These are phyloP conservation scores for Ocimum tenuiflorum DNA, from an alignment of 257 asterid species.

Conservation along the genomic window DNA sequence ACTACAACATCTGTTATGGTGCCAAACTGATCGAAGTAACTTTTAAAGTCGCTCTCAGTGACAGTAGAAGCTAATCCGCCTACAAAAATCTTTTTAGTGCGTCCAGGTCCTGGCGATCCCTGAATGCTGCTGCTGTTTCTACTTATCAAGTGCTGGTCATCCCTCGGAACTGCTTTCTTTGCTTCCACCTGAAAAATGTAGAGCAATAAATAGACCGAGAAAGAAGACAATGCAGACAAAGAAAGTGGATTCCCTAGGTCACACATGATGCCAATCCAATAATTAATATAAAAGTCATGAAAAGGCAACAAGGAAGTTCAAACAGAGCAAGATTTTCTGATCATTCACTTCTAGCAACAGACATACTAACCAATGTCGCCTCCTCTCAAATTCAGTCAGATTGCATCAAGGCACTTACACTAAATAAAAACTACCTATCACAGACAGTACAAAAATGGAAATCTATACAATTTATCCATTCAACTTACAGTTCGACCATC, in stretches of 20 bases:
- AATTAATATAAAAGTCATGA: background rate
- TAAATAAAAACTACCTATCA: background rate
- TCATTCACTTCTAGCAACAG: too few relatives aligned
- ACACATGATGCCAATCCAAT: background rate
- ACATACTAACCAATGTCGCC: background rate
- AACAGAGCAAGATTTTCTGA: background rate
- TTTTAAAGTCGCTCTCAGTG: conserved; percentile 73
- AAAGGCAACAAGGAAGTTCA: background rate
- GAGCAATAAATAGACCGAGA: background rate
- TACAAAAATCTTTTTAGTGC: conserved; percentile 85
- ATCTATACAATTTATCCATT: background rate
- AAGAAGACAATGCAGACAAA: conserved; percentile 7
- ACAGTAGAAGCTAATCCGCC: conserved; percentile 94
- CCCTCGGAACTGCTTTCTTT: conserved; percentile 89
- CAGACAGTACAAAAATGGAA: background rate
- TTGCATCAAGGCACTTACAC: background rate
- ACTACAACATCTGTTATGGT: conserved; percentile 81
- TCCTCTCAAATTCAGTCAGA: background rate
- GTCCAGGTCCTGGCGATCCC: conserved; percentile 75
- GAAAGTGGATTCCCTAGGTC: background rate
- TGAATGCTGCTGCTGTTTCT: conserved; percentile 61
- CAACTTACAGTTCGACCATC: conserved; percentile 80
- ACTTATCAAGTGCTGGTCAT: conserved; percentile 56
- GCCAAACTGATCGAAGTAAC: conserved; percentile 81
- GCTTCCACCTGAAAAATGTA: conserved; percentile 65